Evolutionary conservation across 768 basidiomycete species (phyloP).

Genomic region (Punctularia strigosozonata): DNA sequence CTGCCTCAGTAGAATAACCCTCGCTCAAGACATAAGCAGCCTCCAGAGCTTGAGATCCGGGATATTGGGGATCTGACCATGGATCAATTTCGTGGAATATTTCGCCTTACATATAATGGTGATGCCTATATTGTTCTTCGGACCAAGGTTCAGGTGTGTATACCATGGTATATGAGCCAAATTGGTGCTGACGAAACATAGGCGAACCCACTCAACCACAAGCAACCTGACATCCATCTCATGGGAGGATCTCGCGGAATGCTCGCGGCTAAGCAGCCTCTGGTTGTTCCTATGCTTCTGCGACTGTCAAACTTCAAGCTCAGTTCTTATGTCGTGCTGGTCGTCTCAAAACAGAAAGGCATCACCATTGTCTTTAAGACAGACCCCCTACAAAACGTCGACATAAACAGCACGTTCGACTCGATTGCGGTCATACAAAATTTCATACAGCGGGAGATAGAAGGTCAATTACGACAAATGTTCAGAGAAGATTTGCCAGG

Average conservation of each 20-base stretch:
- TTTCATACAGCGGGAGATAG: conserved; percentile 95
- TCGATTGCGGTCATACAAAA: conserved; percentile 96
- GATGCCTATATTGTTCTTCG: conserved; percentile 81
- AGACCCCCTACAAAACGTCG: conserved; percentile 94
- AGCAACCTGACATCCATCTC: conserved; percentile 81
- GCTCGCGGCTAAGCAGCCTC: conserved; percentile 88
- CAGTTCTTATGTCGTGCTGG: conserved; percentile 91
- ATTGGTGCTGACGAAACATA: conserved; percentile 14
- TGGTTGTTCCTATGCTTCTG: conserved; percentile 96
- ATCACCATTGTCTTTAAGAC: conserved; percentile 99
- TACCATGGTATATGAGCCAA: not conserved
- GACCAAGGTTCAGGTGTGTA: conserved; percentile 83
- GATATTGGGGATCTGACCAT: conserved; percentile 95
- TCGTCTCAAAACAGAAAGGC: conserved; percentile 94
- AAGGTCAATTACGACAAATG: conserved; percentile 94
- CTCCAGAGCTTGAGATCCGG: conserved; percentile 92
- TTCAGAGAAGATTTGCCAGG: conserved; percentile 94
- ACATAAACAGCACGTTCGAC: conserved; percentile 97
- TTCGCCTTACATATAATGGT: conserved; percentile 87
- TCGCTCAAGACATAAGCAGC: conserved; percentile 32
- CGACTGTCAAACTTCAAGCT: conserved; percentile 93
- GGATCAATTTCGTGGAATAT: conserved; percentile 95
- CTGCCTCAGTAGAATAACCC: not conserved
- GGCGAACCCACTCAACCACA: conserved; percentile 94
- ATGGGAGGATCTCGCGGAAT: conserved; percentile 77